Base-by-base conservation (phyloP, 208 protist species). In the Tritrichomonas musculus region DNA sequence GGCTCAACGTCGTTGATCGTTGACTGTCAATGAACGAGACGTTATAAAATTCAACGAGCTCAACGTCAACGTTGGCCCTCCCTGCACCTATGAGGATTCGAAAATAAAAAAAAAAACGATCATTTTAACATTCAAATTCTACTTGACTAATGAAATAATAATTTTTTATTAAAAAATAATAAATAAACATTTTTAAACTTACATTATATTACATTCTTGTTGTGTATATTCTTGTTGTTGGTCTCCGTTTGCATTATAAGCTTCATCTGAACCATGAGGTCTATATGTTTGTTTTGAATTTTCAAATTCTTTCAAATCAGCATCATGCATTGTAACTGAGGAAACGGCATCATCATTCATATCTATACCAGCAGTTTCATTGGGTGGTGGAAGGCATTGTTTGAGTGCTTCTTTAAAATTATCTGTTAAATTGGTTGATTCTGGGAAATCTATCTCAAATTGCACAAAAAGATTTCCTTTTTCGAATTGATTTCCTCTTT, bases 361-460 rank as follows among this genome's bases (percentile, higher is more conserved):
- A 47, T 47, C 20, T 8, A 77, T 36, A 11, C 69, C 69, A 11
- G 13, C n/a, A 47, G 69, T 77, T 36, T 77, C 69, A 77, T 77
- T 36, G 36, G 69, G 69, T 17, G 36, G 9, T 77, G 69, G 69
- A 4, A 77, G 36, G 36, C 1, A 1, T n/a, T 77, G 36, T 8
- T 47, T 39, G 33, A 77, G 33, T 36, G 69, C 69, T 9, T 47
- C 36, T 14, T 36, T 11, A 77, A 77, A 36, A 8, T 11, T 5
- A 27, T 33, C 39, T 47, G 14, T 49, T 47, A 82, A 53, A 53
- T 49, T 5, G 14, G 25, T 20, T 47, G 80, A 4, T 11, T 47
- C 66, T 44, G 82, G 82, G 5, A 92, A 64, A 17, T 92, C 82
- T 57, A 92, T n/a, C 33, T 92, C 1, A 36, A 92, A 92, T 17